These are phyloP conservation scores for Phoma herbarum DNA, from an alignment of 2,329 filamentous ascomycete species.

Conservation along the genomic window DNA sequence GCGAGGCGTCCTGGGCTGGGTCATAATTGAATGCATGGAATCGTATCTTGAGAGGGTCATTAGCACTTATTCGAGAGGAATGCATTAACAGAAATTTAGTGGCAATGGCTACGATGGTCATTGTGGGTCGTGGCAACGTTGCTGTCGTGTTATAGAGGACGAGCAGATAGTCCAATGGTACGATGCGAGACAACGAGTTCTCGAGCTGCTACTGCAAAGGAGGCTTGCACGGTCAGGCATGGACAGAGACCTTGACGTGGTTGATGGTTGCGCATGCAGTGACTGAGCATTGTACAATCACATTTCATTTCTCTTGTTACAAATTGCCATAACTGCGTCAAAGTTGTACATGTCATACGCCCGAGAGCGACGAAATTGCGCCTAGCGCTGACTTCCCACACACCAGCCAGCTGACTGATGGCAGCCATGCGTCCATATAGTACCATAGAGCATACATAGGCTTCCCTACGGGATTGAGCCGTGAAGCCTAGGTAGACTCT, in stretches of 20 bases:
- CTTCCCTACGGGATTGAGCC: slow-evolving; percentile 22
- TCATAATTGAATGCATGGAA: background rate
- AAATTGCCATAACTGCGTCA: slow-evolving; percentile 27
- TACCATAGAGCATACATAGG: slow-evolving; percentile 17
- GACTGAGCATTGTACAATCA: background rate
- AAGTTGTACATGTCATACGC: slow-evolving; percentile 39
- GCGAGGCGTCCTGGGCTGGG: background rate
- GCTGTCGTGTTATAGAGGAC: no score
- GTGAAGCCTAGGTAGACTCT: slow-evolving; percentile 7
- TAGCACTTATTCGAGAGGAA: no score
- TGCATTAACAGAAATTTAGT: no score
- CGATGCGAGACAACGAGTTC: no score
- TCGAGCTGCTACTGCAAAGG: no score
- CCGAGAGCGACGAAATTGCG: slow-evolving; percentile 20
- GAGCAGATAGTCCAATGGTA: no score
- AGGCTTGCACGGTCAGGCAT: background rate
- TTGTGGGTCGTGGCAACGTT: background rate
- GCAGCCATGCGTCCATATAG: slow-evolving; percentile 18
- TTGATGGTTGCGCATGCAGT: background rate
- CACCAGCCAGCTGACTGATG: slow-evolving; percentile 36
- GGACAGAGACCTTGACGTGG: no score
- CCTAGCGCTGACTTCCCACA: slow-evolving; percentile 29
- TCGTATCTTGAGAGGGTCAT: no score
- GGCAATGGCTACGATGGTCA: background rate
- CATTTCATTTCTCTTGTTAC: slow-evolving; percentile 26